Percentiles rank a stretch among this genome's conserved stretches.
Evolutionary conservation across 1,139 yeast species (phyloP).

Genomic region (Protomyces inouyei): DNA sequence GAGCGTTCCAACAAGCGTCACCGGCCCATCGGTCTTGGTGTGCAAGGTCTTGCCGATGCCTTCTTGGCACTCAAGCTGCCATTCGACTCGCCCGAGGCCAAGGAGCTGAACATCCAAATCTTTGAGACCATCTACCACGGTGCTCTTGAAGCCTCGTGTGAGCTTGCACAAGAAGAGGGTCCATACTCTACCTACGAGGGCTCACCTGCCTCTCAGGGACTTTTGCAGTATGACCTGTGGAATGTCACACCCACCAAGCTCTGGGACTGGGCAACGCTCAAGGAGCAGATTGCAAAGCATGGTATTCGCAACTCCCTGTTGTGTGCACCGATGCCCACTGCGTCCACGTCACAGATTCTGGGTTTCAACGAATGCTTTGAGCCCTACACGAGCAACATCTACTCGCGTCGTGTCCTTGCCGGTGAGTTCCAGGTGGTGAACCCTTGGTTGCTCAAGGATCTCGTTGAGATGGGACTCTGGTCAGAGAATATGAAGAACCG

Average conservation of each 20-base stretch:
- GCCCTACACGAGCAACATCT: slow-evolving; percentile 83
- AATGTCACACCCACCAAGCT: slow-evolving; percentile 62
- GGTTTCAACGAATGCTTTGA: slow-evolving; percentile 90
- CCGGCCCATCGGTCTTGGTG: slow-evolving; percentile 85
- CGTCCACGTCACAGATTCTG: slow-evolving; percentile 83
- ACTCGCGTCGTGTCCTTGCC: slow-evolving; percentile 77
- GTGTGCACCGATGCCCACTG: slow-evolving; percentile 94
- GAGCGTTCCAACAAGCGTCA: slow-evolving; percentile 64
- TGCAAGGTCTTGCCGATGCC: slow-evolving; percentile 86
- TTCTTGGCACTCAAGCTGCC: slow-evolving; percentile 72
- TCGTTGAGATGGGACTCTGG: slow-evolving; percentile 82
- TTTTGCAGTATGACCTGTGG: slow-evolving; percentile 78
- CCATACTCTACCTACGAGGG: slow-evolving; percentile 65
- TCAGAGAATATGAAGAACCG: slow-evolving; percentile 72
- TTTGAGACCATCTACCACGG: slow-evolving; percentile 89
- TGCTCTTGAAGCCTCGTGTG: slow-evolving; percentile 73
- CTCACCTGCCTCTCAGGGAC: slow-evolving; percentile 78
- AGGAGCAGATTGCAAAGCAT: slow-evolving; percentile 53
- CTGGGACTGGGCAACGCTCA: slow-evolving; percentile 72
- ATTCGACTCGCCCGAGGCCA: slow-evolving; percentile 71
- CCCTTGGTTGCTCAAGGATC: slow-evolving; percentile 72
- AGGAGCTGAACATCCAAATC: slow-evolving; percentile 65
- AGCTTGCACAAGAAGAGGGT: slow-evolving; percentile 62
- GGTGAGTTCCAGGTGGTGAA: slow-evolving; percentile 89
- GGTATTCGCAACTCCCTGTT: slow-evolving; percentile 79